phyloP scores from a whole-genome alignment of 345 rosid species.

The Noccaea bulbosa region DNA sequence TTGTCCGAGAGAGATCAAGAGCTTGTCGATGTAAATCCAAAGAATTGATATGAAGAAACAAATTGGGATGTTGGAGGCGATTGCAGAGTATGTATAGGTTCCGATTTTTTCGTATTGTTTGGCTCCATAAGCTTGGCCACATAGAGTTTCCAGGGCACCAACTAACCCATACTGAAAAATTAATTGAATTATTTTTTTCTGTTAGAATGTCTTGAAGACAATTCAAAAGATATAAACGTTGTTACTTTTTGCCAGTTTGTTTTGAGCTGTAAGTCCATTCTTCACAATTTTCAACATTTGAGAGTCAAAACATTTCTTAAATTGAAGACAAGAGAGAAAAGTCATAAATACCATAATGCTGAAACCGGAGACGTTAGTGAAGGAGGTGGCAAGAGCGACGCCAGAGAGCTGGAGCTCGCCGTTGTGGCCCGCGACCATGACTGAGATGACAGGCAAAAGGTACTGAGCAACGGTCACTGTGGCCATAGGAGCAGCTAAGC shows the following conservation, averaged over 20 bases:
- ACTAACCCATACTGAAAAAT: slow-evolving; percentile 24
- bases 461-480: slow-evolving; percentile 36
- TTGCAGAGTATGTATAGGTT: slow-evolving; percentile 36
- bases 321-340: slow-evolving; percentile 3
- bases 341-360: slow-evolving; percentile 26
- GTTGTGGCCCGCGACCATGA: slow-evolving; percentile 37
- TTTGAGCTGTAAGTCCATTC: too few species aligned
- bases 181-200: too few species aligned
- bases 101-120: slow-evolving; percentile 33
- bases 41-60: slow-evolving; percentile 37
- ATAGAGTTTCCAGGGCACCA: slow-evolving; percentile 41
- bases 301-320: background rate
- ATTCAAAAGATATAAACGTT: too few species aligned
- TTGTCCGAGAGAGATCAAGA: slow-evolving; percentile 39
- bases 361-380: slow-evolving; percentile 37
- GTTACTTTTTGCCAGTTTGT: too few species aligned
- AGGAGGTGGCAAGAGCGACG: slow-evolving; percentile 40
- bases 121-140: slow-evolving; percentile 48
- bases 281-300: background rate
- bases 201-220: too few species aligned
- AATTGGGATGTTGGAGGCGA: slow-evolving; percentile 27
- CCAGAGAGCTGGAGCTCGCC: slow-evolving; percentile 39
- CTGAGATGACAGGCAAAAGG: slow-evolving; percentile 31
- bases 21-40: slow-evolving; percentile 34
- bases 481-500: slow-evolving; percentile 38